Percentiles rank a stretch among this genome's conserved stretches.
Conservation (phyloP, 2,329 filamentous ascomycete genomes). For the Verticillium zaregamsianum region DNA sequence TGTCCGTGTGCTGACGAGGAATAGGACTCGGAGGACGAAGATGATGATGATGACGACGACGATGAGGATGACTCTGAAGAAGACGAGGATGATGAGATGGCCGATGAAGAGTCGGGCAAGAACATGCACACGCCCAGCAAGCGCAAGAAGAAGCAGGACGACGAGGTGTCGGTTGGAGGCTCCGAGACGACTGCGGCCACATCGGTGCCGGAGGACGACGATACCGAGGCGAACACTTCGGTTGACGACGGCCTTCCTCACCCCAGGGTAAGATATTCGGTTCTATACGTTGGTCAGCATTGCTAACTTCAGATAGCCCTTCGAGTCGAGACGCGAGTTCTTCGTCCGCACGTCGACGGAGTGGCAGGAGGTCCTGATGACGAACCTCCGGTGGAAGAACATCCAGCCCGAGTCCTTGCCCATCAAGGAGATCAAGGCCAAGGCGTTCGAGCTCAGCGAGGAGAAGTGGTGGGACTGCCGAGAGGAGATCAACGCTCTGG, state of each 20-base stretch:
- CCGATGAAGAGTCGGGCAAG: constrained; percentile 38
- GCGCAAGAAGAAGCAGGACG: constrained; percentile 51
- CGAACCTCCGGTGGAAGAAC: constrained; percentile 65
- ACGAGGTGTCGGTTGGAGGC: constrained; percentile 23
- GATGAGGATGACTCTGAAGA: constrained; percentile 51
- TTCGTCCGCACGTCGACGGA: constrained; percentile 81
- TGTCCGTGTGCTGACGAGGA: constrained; percentile 13
- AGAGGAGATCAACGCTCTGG: constrained; percentile 85
- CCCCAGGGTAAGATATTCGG: constrained; percentile 40
- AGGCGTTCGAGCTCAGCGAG: constrained; percentile 86
- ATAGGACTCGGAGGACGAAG: constrained; percentile 56
- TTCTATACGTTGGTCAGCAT: not conserved
- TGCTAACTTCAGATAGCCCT: constrained; percentile 55
- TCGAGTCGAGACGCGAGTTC: constrained; percentile 88
- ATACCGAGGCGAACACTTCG: constrained; percentile 44
- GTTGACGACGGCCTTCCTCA: constrained; percentile 75
- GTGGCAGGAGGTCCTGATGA: constrained; percentile 87
- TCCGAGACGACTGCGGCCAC: constrained; percentile 21
- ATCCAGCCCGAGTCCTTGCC: constrained; percentile 63
- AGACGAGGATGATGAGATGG: constrained; percentile 44
- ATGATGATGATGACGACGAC: constrained; percentile 55
- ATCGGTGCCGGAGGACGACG: constrained; percentile 35
- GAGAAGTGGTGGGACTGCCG: constrained; percentile 99
- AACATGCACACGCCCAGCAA: constrained; percentile 48
- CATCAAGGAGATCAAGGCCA: constrained; percentile 89